phyloP scores from a whole-genome alignment of 495 filamentous ascomycete species.

The Lepraria neglecta region DNA sequence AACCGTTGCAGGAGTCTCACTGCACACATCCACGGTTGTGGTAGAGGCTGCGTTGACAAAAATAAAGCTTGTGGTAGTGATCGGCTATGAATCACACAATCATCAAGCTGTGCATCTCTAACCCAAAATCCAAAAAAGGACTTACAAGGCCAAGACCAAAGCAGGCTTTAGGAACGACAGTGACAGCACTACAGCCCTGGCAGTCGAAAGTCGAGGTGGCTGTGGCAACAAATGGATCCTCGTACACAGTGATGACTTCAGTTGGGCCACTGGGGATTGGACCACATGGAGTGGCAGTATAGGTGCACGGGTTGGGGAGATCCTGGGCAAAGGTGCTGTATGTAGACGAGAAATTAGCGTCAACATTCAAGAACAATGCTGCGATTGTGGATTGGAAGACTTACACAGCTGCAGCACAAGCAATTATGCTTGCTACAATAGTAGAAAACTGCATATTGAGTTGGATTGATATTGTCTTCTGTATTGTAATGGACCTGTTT shows the following conservation, averaged over 20 bases:
- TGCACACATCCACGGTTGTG: too few relatives aligned
- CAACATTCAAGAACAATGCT: neutral
- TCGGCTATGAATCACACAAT: neutral
- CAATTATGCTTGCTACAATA: constrained; percentile 2
- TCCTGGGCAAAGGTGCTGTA: neutral
- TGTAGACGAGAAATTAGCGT: neutral
- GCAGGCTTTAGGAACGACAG: constrained; percentile 2
- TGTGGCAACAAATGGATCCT: constrained; percentile 14
- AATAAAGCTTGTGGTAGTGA: neutral
- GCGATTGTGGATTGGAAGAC: neutral
- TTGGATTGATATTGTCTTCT: neutral
- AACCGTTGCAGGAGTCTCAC: too few relatives aligned
- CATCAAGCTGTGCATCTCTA: neutral
- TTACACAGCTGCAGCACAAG: constrained; percentile 10
- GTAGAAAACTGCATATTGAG: constrained; percentile 8
- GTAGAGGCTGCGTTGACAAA: neutral
- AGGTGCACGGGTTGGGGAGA: constrained; percentile 5
- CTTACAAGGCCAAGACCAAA: neutral
- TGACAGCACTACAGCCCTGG: constrained; percentile 13
- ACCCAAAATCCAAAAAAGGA: neutral
- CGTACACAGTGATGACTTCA: constrained; percentile 18
- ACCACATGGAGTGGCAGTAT: constrained; percentile 10
- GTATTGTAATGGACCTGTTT: neutral
- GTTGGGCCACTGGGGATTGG: neutral
- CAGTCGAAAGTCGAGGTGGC: constrained; percentile 15